Base-by-base conservation (phyloP, 2,329 filamentous ascomycete genomes). In the Epichloe brachyelytri region DNA sequence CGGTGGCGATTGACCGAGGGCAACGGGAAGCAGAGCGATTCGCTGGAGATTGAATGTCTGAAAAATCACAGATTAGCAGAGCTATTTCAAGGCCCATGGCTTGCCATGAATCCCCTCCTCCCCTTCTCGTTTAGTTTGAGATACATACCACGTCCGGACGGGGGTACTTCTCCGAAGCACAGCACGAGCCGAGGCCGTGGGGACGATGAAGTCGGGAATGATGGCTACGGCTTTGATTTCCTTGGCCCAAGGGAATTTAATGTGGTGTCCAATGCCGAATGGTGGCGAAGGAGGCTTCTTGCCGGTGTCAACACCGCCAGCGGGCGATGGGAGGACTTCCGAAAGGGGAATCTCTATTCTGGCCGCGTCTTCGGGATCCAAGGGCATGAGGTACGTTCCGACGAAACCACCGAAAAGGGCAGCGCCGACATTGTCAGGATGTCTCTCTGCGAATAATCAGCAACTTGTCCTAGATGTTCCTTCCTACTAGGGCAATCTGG, bases 141-240 rank as follows among this genome's bases (percentile, higher is more conserved):
- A 10, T 22, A 75, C 80, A 62, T 72, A 94, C 88, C 63, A 95
- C 85, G 66, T 96, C 91, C 51, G 81, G 78, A 56, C 88, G 79
- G 83, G 83, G 78, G 65, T 97, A 98, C 51, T 78, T 73, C 43
- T 80, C 78, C 2, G 93, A 36, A 98, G 74, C 19, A 95, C 91
- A 52, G 83, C 82, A 62, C 93, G 82, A 5, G 93, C 91, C 63
- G 88, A 86, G 54, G 91, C 89, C 1, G 93, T 98, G n/a, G 89
- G 81, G 33, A 97, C 90, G 66, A 95, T 87, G 63, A 97, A 98
- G 60, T 95, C 80, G 8, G 93, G 93, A 55, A 98, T 95, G 60
- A 98, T 91, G 58, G 90, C 89, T 57, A 98, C 85, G 55, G 90
- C 91, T 74, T 96, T 97, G 75, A 98, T 95, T 67, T 95, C 88